Evolutionary conservation across 2,329 filamentous ascomycete species (phyloP).

Genomic region (Xylogone sp.): DNA sequence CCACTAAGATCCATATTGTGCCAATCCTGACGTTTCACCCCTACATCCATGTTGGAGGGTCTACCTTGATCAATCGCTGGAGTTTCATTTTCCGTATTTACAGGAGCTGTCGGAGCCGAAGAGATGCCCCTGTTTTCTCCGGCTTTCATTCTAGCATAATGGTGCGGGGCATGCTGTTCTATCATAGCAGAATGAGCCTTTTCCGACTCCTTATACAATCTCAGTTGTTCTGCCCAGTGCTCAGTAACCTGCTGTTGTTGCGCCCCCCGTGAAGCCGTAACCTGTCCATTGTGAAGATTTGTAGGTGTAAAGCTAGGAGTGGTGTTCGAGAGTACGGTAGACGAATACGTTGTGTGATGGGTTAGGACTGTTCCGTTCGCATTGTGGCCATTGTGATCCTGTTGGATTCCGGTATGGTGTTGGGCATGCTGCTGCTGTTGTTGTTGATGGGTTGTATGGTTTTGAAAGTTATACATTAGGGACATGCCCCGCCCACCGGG

Average conservation of each 20-base stretch:
- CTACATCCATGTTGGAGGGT: conserved; percentile 63
- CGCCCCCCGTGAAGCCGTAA: conserved; percentile 40
- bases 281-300: conserved; percentile 54
- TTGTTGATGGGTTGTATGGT: conserved; percentile 48
- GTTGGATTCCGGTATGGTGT: conserved; percentile 56
- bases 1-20: conserved; percentile 91
- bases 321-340: conserved; percentile 60
- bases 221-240: conserved; percentile 87
- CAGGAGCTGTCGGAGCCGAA: conserved; percentile 44
- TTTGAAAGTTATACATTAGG: conserved; percentile 68
- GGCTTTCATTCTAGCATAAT: conserved; percentile 70
- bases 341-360: conserved; percentile 60
- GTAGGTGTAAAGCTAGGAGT: conserved; percentile 52
- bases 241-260: conserved; percentile 53
- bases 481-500: conserved; percentile 56
- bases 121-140: conserved; percentile 62
- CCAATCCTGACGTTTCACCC: conserved; percentile 77
- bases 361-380: conserved; percentile 52
- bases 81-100: conserved; percentile 36
- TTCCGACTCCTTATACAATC: conserved; percentile 73
- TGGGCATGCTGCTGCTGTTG: conserved; percentile 58
- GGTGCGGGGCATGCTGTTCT: conserved; percentile 61
- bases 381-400: conserved; percentile 52
- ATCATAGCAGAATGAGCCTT: conserved; percentile 68
- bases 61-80: conserved; percentile 52